Conservation (phyloP, 805 yeast species). For the Sugiyamaella valdiviana region DNA sequence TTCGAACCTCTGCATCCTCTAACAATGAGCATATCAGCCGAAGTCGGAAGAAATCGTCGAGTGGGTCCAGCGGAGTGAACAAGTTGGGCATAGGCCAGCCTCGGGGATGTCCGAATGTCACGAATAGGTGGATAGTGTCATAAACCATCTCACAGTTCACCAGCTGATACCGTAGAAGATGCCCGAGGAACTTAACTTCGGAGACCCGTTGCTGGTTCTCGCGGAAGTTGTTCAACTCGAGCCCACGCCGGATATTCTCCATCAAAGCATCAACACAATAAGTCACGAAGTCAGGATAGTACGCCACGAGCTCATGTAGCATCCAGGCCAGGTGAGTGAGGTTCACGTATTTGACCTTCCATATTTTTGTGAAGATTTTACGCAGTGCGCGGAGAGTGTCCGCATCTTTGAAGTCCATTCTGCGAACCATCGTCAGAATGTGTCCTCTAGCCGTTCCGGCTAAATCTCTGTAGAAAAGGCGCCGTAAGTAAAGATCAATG, state of each 20-base stretch:
- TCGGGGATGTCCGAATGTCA: slow-evolving; percentile 57
- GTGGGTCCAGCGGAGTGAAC: slow-evolving; percentile 47
- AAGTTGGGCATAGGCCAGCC: slow-evolving; percentile 47
- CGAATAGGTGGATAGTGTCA: slow-evolving; percentile 48
- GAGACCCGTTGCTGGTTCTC: slow-evolving; percentile 57
- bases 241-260: slow-evolving; percentile 58
- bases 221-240: slow-evolving; percentile 58
- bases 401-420: slow-evolving; percentile 43
- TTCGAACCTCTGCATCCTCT: slow-evolving; percentile 19
- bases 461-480: slow-evolving; percentile 50
- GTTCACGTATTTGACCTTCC: slow-evolving; percentile 52
- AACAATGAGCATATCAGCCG: slow-evolving; percentile 46
- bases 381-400: slow-evolving; percentile 33
- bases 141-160: slow-evolving; percentile 43
- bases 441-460: no score
- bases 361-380: slow-evolving; percentile 52
- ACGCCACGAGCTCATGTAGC: slow-evolving; percentile 33
- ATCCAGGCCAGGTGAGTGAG: slow-evolving; percentile 46
- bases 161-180: slow-evolving; percentile 45
- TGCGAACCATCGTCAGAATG: no score
- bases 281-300: slow-evolving; percentile 39
- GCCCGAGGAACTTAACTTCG: slow-evolving; percentile 53
- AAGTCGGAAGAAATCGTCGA: slow-evolving; percentile 66
- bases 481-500: slow-evolving; percentile 39
- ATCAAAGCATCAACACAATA: slow-evolving; percentile 53